Conservation (phyloP, 495 filamentous ascomycete genomes). For the Xylaria curta region DNA sequence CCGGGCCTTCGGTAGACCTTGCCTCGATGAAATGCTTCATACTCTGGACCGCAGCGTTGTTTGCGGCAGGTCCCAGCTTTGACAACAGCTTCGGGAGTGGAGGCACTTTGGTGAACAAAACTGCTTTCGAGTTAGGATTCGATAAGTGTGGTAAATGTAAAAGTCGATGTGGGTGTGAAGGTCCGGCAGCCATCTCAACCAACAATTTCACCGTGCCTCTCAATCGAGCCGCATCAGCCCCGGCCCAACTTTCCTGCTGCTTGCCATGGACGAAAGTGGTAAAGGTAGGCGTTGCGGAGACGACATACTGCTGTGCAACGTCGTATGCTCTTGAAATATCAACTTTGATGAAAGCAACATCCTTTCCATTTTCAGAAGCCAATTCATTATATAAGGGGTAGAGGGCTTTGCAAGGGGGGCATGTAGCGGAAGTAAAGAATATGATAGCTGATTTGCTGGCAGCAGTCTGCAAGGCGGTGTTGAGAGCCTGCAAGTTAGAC, state of each 20-base stretch:
- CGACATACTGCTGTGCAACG: constrained; percentile 67
- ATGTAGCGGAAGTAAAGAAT: constrained; percentile 92
- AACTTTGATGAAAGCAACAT: constrained; percentile 80
- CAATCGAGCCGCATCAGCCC: constrained; percentile 72
- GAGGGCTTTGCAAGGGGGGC: constrained; percentile 81
- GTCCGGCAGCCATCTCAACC: constrained; percentile 72
- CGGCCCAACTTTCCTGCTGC: constrained; percentile 80
- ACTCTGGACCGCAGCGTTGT: constrained; percentile 59
- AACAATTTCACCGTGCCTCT: constrained; percentile 75
- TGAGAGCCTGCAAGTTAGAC: constrained; percentile 60
- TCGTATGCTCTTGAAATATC: constrained; percentile 74
- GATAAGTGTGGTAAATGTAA: constrained; percentile 74
- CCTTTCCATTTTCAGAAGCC: constrained; percentile 73
- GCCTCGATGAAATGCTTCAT: constrained; percentile 70
- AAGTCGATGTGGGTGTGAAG: constrained; percentile 74
- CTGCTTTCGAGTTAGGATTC: constrained; percentile 64
- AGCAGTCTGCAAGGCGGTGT: constrained; percentile 57
- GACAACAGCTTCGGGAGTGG: constrained; percentile 82
- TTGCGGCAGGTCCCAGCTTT: constrained; percentile 67
- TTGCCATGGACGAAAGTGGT: constrained; percentile 82
- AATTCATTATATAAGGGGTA: constrained; percentile 86
- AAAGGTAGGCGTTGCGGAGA: constrained; percentile 87
- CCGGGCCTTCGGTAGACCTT: constrained; percentile 58
- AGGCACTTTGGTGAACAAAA: constrained; percentile 79
- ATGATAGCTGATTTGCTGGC: constrained; percentile 75